Evolutionary conservation across 345 rosid species (phyloP).

Genomic region (Aquilaria malaccensis): DNA sequence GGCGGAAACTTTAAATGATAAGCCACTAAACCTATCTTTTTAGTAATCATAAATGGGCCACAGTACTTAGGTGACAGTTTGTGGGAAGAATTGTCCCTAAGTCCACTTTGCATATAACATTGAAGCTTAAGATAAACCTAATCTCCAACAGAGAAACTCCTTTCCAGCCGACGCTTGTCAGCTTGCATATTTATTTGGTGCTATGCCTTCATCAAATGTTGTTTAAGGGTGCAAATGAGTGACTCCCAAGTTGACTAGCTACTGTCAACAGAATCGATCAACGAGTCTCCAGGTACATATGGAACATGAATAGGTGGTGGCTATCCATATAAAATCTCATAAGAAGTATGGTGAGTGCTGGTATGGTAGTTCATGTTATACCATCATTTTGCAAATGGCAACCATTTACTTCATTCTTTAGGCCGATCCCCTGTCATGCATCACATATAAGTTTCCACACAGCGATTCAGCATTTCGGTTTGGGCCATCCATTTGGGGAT

Average conservation of each 20-base stretch:
- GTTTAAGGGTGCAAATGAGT: too few species aligned
- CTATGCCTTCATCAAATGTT: too few species aligned
- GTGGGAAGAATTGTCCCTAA: too few species aligned
- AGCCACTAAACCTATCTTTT: background rate
- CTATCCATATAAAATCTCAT: too few species aligned
- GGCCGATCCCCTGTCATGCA: background rate
- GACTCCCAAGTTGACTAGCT: too few species aligned
- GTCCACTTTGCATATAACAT: background rate
- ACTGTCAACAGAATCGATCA: background rate
- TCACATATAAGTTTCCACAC: background rate
- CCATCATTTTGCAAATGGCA: background rate
- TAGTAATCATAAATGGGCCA: too few species aligned
- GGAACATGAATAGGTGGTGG: background rate
- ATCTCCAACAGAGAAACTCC: background rate
- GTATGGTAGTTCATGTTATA: too few species aligned
- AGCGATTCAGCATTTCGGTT: background rate
- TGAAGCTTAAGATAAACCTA: background rate
- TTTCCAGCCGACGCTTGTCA: background rate
- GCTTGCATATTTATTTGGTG: too few species aligned
- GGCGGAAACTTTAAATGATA: background rate
- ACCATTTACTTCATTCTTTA: background rate
- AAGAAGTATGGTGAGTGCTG: too few species aligned
- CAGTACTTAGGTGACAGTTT: too few species aligned
- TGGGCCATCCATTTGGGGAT: background rate
- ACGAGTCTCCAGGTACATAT: background rate